Percentiles rank a stretch among this genome's conserved stretches.
Evolutionary conservation across 2,329 filamentous ascomycete species (phyloP).

Genomic region (Colletotrichum theobromicola): DNA sequence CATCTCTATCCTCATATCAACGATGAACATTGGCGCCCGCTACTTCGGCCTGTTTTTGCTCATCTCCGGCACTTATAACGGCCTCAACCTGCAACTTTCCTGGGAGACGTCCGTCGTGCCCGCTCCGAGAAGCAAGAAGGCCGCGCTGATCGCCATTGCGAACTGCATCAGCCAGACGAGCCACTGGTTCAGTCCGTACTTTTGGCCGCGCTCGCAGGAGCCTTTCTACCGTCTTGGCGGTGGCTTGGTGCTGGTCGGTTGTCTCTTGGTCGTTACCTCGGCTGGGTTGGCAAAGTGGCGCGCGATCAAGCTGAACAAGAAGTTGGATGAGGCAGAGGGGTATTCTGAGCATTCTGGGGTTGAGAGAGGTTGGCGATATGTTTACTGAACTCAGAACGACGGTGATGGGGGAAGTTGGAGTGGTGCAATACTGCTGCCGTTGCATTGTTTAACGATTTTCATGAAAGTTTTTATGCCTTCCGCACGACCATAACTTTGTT

Average conservation of each 20-base stretch:
- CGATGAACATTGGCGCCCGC: conserved; percentile 42
- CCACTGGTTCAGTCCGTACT: conserved; percentile 46
- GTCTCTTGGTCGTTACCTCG: conserved; percentile 61
- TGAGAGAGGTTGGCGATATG: conserved; percentile 26
- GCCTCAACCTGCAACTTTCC: conserved; percentile 41
- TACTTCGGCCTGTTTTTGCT: conserved; percentile 47
- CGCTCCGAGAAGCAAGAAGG: conserved; percentile 41
- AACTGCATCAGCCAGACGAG: conserved; percentile 41
- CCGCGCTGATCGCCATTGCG: conserved; percentile 44
- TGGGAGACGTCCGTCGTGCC: conserved; percentile 45
- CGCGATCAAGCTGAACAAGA: conserved; percentile 26
- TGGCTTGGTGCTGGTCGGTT: conserved; percentile 55
- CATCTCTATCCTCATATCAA: conserved; percentile 44
- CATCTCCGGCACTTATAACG: conserved; percentile 40
- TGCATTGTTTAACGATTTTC: no score
- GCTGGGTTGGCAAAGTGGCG: conserved; percentile 25
- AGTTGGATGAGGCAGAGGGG: conserved; percentile 29
- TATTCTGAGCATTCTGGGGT: conserved; percentile 25
- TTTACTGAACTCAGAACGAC: not conserved
- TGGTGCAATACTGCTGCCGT: not conserved
- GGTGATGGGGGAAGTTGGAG: not conserved
- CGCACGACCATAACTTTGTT: no score
- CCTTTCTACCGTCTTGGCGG: conserved; percentile 30
- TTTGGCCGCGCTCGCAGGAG: conserved; percentile 31
- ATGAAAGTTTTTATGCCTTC: no score